Percentiles rank a stretch among this genome's conserved stretches.
Conservation (phyloP, 306 rosid genomes). For the Vigna trinervia region DNA sequence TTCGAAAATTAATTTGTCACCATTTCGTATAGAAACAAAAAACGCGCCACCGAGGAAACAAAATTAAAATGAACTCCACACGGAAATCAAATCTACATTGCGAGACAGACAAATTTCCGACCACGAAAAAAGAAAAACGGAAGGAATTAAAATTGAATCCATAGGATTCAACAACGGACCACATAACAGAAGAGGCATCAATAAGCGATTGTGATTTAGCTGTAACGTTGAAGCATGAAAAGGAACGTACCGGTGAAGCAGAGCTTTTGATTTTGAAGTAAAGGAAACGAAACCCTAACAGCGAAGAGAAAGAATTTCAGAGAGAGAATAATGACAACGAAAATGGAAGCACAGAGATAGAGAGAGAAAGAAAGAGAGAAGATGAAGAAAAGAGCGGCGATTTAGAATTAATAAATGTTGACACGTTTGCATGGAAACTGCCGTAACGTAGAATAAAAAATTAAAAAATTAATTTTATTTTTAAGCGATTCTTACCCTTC, state of each 20-base stretch:
- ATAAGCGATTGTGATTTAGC: conserved; percentile 19
- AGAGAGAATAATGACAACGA: conserved; percentile 47
- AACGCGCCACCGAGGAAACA: conserved; percentile 8
- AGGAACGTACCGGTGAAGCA: conserved; percentile 70
- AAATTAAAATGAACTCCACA: not conserved
- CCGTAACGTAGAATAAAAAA: conserved; percentile 54
- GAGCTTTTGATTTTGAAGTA: conserved; percentile 61
- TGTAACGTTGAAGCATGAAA: conserved; percentile 39
- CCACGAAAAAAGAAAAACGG: conserved; percentile 17
- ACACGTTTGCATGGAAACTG: conserved; percentile 64
- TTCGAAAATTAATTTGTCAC: conserved; percentile 42
- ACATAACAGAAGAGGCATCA: conserved; percentile 22
- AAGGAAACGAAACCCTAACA: conserved; percentile 82
- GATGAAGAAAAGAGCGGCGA: conserved; percentile 54
- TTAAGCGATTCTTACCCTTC: not conserved
- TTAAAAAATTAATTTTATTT: not conserved
- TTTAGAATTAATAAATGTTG: conserved; percentile 58
- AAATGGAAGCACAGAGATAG: conserved; percentile 38
- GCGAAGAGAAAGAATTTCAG: conserved; percentile 43
- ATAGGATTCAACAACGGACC: conserved; percentile 7
- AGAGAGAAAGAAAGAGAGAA: conserved; percentile 38
- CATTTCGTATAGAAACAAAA: conserved; percentile 51
- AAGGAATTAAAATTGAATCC: conserved; percentile 21
- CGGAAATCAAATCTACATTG: conserved; percentile 44
- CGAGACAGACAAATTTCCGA: not conserved